Evolutionary conservation across 305 asterid species (phyloP), one percentile per base, ranked within the genome.

Genomic region (Ruellia speciosa): DNA sequence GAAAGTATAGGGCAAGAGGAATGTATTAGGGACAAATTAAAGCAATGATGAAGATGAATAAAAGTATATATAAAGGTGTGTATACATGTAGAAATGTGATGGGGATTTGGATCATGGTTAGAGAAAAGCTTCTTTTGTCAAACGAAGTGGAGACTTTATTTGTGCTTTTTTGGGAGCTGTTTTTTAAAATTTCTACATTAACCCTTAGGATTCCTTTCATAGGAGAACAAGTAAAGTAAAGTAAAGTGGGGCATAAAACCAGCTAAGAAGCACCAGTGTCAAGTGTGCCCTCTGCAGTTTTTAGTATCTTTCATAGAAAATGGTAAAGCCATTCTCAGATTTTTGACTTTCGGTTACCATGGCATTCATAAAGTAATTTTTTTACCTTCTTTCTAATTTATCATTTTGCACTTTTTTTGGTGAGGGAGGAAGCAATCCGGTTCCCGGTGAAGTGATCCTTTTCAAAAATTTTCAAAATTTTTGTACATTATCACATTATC

Each of bases 111-210:
- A 56, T 62, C 46, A 56, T 58, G 56, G 11, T 61, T 24, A 10
- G 57, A 58, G 55, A 59, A 65, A 87, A 74, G 87, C 63, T 34
- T 71, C 73, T 83, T 81, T 82, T 79, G 96, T 87, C 83, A 77
- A 77, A 4, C 49, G 58, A 64, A 46, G 70, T 62, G 71, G 68
- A 58, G 66, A 66, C 81, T 75, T 83, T 80, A 65, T 58, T 55
- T 59, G 2, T 74, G 65, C 79, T 69, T 85, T 77, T 60, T 4
- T 63, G 59, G 11, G 31, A 24, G 31, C 3, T 24, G 31, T 63
- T 48, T 47, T 78, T 75, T 52, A 7, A 60, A 57, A 70, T 43
- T 64, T 59, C 45, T 58, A 58, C 48, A 51, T 37, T 37, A 47
- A 49, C 20, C 35, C 59, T 65, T 64, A 52, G 62, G 83, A 79